Conservation (phyloP, 257 asterid genomes). For the Buddleja alternifolia region DNA sequence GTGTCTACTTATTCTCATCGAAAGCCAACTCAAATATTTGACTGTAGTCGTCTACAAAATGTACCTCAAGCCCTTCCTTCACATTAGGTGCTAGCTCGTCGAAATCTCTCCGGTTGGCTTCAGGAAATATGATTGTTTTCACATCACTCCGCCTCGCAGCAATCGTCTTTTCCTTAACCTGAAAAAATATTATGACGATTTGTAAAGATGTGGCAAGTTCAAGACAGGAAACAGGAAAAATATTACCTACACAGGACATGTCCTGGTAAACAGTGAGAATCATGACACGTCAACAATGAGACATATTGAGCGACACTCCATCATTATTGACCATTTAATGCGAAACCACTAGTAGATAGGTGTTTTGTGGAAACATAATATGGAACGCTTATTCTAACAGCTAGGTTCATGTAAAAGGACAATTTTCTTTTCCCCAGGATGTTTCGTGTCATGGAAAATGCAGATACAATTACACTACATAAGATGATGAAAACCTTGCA, state of each 20-base stretch:
- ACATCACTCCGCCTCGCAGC: constrained; percentile 94
- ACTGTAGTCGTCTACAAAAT: constrained; percentile 80
- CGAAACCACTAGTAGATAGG: too few relatives aligned
- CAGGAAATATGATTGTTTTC: constrained; percentile 83
- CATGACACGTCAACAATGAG: too few relatives aligned
- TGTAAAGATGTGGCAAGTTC: not conserved
- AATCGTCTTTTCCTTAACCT: constrained; percentile 96
- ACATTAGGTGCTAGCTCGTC: constrained; percentile 94
- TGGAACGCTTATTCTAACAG: not conserved
- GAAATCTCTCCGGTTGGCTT: constrained; percentile 93
- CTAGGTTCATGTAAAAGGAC: not conserved
- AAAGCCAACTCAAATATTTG: constrained; percentile 79
- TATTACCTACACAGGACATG: too few relatives aligned
- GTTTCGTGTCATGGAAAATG: not conserved
- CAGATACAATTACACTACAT: not conserved
- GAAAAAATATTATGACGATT: not conserved
- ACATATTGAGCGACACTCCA: too few relatives aligned
- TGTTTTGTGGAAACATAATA: too few relatives aligned
- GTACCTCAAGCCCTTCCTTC: constrained; percentile 91
- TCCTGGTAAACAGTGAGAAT: too few relatives aligned
- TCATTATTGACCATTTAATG: too few relatives aligned
- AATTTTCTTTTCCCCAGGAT: not conserved
- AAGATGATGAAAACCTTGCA: not conserved
- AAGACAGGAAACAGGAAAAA: not conserved
- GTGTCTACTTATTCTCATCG: constrained; percentile 24